Percentiles rank a stretch among this genome's conserved stretches.
Conservation (phyloP, 2,329 filamentous ascomycete species). For the Exserohilum turcica region DNA sequence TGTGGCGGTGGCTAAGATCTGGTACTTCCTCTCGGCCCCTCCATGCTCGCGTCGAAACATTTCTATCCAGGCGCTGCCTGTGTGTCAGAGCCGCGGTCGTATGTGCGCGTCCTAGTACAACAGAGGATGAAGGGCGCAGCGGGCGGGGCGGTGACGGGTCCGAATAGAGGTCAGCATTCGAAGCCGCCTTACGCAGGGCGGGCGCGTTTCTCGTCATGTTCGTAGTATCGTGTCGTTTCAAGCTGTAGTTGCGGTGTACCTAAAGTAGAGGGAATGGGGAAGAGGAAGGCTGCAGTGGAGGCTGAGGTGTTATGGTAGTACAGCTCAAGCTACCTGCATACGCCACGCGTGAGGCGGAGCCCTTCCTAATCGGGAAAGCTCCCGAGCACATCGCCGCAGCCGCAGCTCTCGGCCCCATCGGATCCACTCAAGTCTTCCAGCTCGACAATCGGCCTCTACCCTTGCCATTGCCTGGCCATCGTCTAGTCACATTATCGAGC, state of each 20-base stretch:
- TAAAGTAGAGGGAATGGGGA: not conserved
- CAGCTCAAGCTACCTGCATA: slow-evolving; percentile 5
- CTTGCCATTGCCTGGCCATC: no score
- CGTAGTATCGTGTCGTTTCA: not conserved
- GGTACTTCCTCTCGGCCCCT: slow-evolving; percentile 12
- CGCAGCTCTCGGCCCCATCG: not conserved
- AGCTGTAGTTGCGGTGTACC: slow-evolving; percentile 1
- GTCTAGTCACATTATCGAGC: not conserved
- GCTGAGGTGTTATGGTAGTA: slow-evolving; percentile 6
- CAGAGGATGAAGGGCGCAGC: slow-evolving; percentile 33
- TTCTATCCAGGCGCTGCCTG: slow-evolving; percentile 26
- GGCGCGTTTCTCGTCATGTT: slow-evolving; percentile 48
- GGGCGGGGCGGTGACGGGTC: slow-evolving; percentile 40
- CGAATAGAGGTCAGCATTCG: slow-evolving; percentile 46
- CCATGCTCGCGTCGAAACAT: slow-evolving; percentile 12
- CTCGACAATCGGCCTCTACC: not conserved
- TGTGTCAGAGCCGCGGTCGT: slow-evolving; percentile 37
- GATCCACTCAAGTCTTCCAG: not conserved
- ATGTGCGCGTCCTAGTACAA: slow-evolving; percentile 38
- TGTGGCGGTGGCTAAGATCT: slow-evolving; percentile 32
- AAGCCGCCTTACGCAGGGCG: slow-evolving; percentile 43
- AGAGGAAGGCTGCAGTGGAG: slow-evolving; percentile 3
- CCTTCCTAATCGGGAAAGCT: slow-evolving; percentile 12
- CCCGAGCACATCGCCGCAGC: slow-evolving; percentile 12
- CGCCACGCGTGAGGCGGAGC: slow-evolving; percentile 21